Evolutionary conservation across 345 rosid genomes (phyloP), one percentile per base, ranked within the genome.

Genomic region (Eutrema japonicum): DNA sequence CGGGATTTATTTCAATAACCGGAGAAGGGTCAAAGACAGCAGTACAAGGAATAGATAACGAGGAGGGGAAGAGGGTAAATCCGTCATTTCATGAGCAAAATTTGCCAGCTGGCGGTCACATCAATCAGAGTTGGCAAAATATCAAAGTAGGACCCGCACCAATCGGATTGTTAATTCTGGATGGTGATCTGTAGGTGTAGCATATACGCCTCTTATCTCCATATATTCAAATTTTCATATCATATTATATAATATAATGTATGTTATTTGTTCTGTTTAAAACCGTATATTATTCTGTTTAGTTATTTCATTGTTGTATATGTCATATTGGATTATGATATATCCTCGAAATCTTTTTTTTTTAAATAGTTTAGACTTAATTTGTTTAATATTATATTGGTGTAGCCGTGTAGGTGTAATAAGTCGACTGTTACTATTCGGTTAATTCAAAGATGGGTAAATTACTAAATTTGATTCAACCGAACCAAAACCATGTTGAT

Each of bases 91-190:
- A 9, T 0, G 3, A 30, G 13, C 30, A 26, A 16, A 57, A 11
- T 5, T 33, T 65, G 80, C 73, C 80, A 77, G 77, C 77, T 77
- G 80, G 77, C 77, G 30, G 64, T 77, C 80, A 77, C 77, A 77
- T 77, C 80, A 77, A 51, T 65, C 30, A 41, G 3, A 77, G 80
- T 65, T 77, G 80, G 76, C 80, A 77, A 56, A 22, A 65, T 57
- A 65, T 58, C 16, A 37, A 50, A 59, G 57, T 58, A 71, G 77
- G 77, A 0, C 64, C 80, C 64, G 43, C 45, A 65, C 57, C 50
- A 71, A 71, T 71, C 64, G 64, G 80, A 66, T 77, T 77, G 76
- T 77, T 77, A 71, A 71, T 77, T 33, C 50, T 11, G 46, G 79
- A 70, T 76, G 58, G 45, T 77, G 80, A 77, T 65, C 77, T 77